These are phyloP conservation scores for Fusarium pilosicola DNA, from an alignment of 2,329 filamentous ascomycete species.

Conservation along the genomic window DNA sequence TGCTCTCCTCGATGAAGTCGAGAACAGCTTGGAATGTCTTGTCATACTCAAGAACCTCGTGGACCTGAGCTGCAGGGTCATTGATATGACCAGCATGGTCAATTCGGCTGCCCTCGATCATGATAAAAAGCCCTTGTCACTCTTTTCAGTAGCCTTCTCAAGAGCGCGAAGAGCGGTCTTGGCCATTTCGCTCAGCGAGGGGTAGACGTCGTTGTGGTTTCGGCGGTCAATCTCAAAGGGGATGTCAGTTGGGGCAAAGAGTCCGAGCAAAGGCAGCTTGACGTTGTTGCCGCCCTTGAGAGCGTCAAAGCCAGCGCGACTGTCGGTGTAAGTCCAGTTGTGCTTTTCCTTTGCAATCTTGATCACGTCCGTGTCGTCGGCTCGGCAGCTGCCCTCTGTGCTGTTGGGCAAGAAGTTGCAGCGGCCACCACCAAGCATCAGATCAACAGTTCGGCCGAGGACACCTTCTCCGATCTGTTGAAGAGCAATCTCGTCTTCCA, in stretches of 20 bases:
- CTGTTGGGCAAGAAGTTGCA: conserved; percentile 93
- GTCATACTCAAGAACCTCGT: conserved; percentile 96
- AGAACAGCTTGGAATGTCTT: conserved; percentile 83
- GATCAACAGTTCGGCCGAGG: conserved; percentile 85
- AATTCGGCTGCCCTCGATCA: conserved; percentile 97
- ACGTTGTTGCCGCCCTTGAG: conserved; percentile 74
- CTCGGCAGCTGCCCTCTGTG: conserved; percentile 82
- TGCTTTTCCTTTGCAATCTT: conserved; percentile 76
- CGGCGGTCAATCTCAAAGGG: conserved; percentile 94
- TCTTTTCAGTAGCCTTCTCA: conserved; percentile 81
- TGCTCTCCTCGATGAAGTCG: conserved; percentile 81
- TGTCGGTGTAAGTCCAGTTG: conserved; percentile 82
- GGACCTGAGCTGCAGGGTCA: conserved; percentile 84
- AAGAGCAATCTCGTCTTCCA: conserved; percentile 91
- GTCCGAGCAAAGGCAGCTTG: conserved; percentile 83
- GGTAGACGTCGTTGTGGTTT: conserved; percentile 81
- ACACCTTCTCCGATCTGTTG: conserved; percentile 92
- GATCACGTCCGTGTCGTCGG: conserved; percentile 80
- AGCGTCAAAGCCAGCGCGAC: conserved; percentile 78
- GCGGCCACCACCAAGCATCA: conserved; percentile 91
- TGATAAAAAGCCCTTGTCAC: conserved; percentile 96
- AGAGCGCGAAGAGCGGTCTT: conserved; percentile 82
- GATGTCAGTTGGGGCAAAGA: conserved; percentile 85
- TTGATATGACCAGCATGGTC: conserved; percentile 93
- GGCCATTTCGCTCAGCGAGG: conserved; percentile 92